Evolutionary conservation across 805 yeast species (phyloP), one percentile per base, ranked within the genome.

Genomic region (Ogataea trehalophila): DNA sequence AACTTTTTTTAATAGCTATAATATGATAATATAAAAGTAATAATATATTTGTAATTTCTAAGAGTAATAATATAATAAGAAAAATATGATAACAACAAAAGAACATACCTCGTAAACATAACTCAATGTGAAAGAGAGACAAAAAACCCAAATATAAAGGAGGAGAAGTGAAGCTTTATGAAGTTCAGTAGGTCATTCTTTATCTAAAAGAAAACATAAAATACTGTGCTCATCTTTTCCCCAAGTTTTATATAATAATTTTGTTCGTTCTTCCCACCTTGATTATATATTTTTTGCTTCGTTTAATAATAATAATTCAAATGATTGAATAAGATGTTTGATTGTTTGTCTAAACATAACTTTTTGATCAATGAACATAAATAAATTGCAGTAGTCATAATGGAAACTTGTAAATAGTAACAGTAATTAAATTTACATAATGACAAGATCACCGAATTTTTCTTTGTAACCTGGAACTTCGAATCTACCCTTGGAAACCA

Each of bases 391-490:
- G 18, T 43, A 29, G 41, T 37, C 14, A 39, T 35, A 39, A 42
- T 38, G 48, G 43, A 17, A 42, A 47, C 48, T 41, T 45, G n/a
- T 23, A 23, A n/a, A 6, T 43, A 43, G 33, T 39, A 34, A 36
- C n/a, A 22, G 17, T 15, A 14, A 26, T 6, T 39, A 22, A 33
- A 34, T 39, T 69, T 73, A 79, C 97, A 92, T 94, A 70, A 90
- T 89, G 65, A 92, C 89, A 74, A 92, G 81, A 70, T 87, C 88
- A 73, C 98, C 98, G 72, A 94, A 94, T 83, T 91, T 94, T 75
- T 94, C 98, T 75, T 87, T 84, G 84, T 94, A 94, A 63, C 97
- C 96, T 63, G 98, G 98, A 61, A 91, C 95, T 67, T 87, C 88
- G 95, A 96, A 91, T 78, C 87, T 87, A 74, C 97, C 96, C 79